Base-by-base conservation (phyloP, 2,329 filamentous ascomycete species). In the Aquanectria penicillioides region DNA sequence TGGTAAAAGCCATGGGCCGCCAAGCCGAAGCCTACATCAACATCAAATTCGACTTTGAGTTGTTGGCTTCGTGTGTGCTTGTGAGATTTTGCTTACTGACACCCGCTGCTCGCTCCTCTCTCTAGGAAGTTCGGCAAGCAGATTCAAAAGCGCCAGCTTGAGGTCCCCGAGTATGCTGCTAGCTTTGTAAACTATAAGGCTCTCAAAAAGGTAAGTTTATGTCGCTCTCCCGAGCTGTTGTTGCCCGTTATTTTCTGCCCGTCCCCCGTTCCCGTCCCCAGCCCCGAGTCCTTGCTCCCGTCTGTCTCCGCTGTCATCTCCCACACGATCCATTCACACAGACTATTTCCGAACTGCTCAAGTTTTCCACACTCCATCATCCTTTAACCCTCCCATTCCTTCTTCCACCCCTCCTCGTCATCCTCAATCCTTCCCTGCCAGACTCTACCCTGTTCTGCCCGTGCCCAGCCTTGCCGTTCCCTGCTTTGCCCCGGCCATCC, bases 181-280 rank as follows among this genome's bases (percentile, higher is more conserved):
- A 97, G 94, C 79, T 99, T 99, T 75, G 94, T 98, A 70, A 97
- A 99, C 80, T 99, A 99, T 83, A 99, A 99, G 81, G 94, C 93
- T 60, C 84, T 99, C 69, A 99, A 99, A 80, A 98, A 98, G 92
- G 95, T 97, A 74, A 63, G 79, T 38, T 34, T 54, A 46, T 68
- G 34, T 17, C 51, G 46, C 59, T 61, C 60, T 64, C 46, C 37
- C 15, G 33, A 48, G 31, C 34, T 23, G 64, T 52, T 48, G 46
- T 63, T 59, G 58, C 40, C 61, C 26, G 33, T 41, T 57, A 40
- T 28, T 13, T 23, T 41, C 40, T 43, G 22, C 22, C 47, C 47
- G 54, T 56, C 60, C 41, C 40, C 43, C 40, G 49, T 57, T 65
- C 50, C 63, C 60, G 47, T 64, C 59, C 55, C 62, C 59, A 61